These are phyloP conservation scores for Nicotiana paniculata DNA, from an alignment of 257 asterid species.

Conservation along the genomic window DNA sequence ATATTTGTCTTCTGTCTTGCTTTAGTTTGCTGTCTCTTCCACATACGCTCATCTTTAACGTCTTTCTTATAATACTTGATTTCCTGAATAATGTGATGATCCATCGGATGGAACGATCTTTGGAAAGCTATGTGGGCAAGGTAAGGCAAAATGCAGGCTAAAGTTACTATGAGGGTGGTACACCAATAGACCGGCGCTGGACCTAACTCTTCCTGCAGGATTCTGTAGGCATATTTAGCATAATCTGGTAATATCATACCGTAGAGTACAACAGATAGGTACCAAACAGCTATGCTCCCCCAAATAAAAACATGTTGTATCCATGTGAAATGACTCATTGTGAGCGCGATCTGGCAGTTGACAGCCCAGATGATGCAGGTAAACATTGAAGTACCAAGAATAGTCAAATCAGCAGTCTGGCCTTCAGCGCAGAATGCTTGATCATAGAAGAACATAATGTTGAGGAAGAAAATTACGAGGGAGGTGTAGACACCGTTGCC, in stretches of 20 bases:
- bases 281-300: slow-evolving; percentile 71
- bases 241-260: slow-evolving; percentile 43
- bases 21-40: slow-evolving; percentile 59
- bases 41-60: slow-evolving; percentile 22
- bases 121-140: slow-evolving; percentile 71
- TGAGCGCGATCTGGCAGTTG: slow-evolving; percentile 75
- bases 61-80: slow-evolving; percentile 75
- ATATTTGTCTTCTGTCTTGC: slow-evolving; percentile 70
- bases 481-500: slow-evolving; percentile 85
- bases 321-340: slow-evolving; percentile 97
- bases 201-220: slow-evolving; percentile 59
- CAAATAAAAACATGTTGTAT: slow-evolving; percentile 79
- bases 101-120: slow-evolving; percentile 75
- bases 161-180: slow-evolving; percentile 57
- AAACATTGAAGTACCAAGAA: slow-evolving; percentile 91
- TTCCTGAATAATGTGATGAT: slow-evolving; percentile 89
- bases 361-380: slow-evolving; percentile 89
- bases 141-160: slow-evolving; percentile 74
- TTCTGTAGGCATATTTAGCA: slow-evolving; percentile 39
- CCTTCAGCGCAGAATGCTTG: slow-evolving; percentile 83
- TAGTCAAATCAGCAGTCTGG: slow-evolving; percentile 76
- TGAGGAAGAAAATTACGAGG: slow-evolving; percentile 67
- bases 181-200: slow-evolving; percentile 90
- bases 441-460: slow-evolving; percentile 54
- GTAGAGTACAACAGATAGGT: slow-evolving; percentile 55